A percentile compares a stretch with the other conserved stretches of the same genome.
These are phyloP conservation scores for Aspergillus ibericus DNA, from an alignment of 2,329 filamentous ascomycete species.

Conservation along the genomic window DNA sequence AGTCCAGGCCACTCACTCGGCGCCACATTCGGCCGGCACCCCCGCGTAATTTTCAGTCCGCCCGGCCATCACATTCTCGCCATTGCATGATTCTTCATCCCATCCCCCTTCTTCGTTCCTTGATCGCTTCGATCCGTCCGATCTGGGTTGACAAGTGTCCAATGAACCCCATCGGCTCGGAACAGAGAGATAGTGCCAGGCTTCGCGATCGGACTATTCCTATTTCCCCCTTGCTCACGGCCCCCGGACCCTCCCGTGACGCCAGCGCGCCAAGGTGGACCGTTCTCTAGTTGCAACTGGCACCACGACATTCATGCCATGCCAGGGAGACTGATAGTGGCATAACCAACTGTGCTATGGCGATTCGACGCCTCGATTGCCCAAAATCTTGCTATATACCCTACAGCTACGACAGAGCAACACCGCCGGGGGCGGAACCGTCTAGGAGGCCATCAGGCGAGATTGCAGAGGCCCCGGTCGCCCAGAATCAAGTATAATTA, in stretches of 20 bases:
- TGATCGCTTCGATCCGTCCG: too few species aligned
- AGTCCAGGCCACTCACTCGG: conserved; percentile 9
- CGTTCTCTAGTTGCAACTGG: background rate
- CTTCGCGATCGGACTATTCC: background rate
- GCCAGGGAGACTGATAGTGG: background rate
- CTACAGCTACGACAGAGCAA: background rate
- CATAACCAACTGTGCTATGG: too few species aligned
- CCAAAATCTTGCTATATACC: too few species aligned
- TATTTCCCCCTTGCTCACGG: background rate
- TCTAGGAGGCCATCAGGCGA: background rate
- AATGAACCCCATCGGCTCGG: too few species aligned
- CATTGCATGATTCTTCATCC: conserved; percentile 6
- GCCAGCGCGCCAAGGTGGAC: background rate
- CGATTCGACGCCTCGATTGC: too few species aligned
- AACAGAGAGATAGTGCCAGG: background rate
- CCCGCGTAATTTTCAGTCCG: conserved; percentile 39
- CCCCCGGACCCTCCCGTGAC: background rate
- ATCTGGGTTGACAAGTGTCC: too few species aligned
- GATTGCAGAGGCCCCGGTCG: background rate
- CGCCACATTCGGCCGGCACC: conserved; percentile 13
- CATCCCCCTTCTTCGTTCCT: too few species aligned
- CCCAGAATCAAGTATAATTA: background rate
- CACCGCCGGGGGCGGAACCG: background rate
- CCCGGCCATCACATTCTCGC: conserved; percentile 3
- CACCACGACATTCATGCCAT: background rate